A percentile compares a stretch with the other conserved stretches of the same genome.
Evolutionary conservation across 1,284 basidiomycete species (phyloP).

Genomic region (Cutaneotrichosporon daszewskae): DNA sequence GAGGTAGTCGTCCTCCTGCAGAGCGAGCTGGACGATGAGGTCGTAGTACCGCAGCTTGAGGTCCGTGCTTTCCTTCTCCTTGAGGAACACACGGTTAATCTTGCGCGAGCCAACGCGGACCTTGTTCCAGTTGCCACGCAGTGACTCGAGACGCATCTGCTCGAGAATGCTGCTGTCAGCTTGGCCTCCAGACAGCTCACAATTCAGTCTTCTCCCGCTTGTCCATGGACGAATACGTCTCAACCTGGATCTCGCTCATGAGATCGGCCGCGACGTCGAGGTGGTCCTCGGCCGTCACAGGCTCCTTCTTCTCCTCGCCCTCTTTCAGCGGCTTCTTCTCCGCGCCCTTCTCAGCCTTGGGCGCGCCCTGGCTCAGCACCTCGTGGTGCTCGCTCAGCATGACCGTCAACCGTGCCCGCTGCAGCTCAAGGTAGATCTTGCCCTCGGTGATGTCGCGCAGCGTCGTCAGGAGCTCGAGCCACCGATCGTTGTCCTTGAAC

Average conservation of each 20-base stretch:
- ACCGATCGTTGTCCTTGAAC: constrained; percentile 58
- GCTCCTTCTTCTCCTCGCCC: constrained; percentile 44
- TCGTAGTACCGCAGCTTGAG: constrained; percentile 94
- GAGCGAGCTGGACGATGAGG: constrained; percentile 88
- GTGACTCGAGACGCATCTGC: constrained; percentile 91
- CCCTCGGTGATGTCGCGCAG: constrained; percentile 90
- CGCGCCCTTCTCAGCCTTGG: constrained; percentile 13
- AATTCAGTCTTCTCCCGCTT: constrained; percentile 97
- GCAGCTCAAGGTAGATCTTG: constrained; percentile 97
- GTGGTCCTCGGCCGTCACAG: constrained; percentile 52
- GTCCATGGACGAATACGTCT: constrained; percentile 98
- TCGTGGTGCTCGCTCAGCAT: constrained; percentile 79
- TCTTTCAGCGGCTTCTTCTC: constrained; percentile 5
- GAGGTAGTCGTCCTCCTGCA: constrained; percentile 78
- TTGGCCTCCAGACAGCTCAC: constrained; percentile 27
- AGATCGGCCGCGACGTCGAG: constrained; percentile 79
- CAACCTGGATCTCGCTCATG: constrained; percentile 91
- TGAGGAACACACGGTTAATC: constrained; percentile 89
- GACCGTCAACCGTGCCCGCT: constrained; percentile 86
- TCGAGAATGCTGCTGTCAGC: constrained; percentile 63
- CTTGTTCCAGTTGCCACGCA: constrained; percentile 73
- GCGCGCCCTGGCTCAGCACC: constrained; percentile 50
- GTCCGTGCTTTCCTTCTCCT: constrained; percentile 81
- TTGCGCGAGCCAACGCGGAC: constrained; percentile 87
- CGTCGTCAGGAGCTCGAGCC: constrained; percentile 83